Conservation (phyloP, 2,329 filamentous ascomycete species). For the Calonectria pteridis region DNA sequence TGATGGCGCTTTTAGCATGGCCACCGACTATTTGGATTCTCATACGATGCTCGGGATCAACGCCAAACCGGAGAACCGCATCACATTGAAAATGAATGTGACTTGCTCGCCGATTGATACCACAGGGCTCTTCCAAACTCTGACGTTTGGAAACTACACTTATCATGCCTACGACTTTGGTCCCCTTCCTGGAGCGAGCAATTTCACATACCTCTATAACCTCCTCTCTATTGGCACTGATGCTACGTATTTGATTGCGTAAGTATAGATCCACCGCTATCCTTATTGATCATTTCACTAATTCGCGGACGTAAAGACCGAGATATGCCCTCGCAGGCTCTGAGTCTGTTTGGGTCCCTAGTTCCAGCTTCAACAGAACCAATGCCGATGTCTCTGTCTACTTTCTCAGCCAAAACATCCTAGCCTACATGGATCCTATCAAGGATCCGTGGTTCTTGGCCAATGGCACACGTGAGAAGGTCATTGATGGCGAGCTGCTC, state of each 20-base stretch:
- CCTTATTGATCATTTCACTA: background rate
- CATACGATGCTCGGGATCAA: background rate
- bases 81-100: background rate
- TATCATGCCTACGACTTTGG: background rate
- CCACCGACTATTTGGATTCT: background rate
- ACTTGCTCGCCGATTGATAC: background rate
- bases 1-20: background rate
- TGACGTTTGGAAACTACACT: background rate
- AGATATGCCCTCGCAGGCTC: background rate
- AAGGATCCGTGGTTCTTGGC: constrained; percentile 4
- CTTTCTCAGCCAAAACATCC: constrained; percentile 3
- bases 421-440: background rate
- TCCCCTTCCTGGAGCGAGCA: background rate
- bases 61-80: background rate
- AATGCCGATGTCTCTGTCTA: background rate
- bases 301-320: background rate
- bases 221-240: background rate
- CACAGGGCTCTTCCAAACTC: background rate
- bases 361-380: background rate
- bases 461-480: background rate
- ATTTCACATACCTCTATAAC: background rate
- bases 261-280: background rate
- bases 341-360: background rate
- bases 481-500: background rate
- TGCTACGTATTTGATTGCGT: background rate